Base-by-base conservation (phyloP, 2,329 filamentous ascomycete genomes). In the Tolypocladium ovalisporum region DNA sequence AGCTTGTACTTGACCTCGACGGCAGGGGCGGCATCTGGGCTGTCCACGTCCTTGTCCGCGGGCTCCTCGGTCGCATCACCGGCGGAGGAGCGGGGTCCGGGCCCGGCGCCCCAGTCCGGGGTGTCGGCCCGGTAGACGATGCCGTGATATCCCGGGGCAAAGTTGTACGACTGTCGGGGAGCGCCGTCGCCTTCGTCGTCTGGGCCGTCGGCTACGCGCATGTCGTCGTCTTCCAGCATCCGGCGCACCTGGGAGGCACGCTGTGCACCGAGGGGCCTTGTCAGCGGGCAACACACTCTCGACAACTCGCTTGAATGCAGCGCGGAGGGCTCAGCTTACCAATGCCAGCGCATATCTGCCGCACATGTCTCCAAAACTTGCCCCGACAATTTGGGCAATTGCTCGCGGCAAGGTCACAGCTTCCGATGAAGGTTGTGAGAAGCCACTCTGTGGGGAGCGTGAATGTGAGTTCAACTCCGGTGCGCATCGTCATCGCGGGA, bases 91-190 rank as follows among this genome's bases (percentile, higher is more conserved):
- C 24, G 29, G 64, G 64, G 61, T 35, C 64, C 63, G 19, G 72
- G 71, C 1, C 79, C 78, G 17, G 79, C 78, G n/a, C 83, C 83
- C 61, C 76, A 75, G 58, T 87, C 84, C 15, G 84, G 79, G 7
- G 81, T 80, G 55, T 90, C 84, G 37, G 90, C 90, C 59, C 91
- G 84, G 69, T 96, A 96, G 32, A 97, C 89, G 29, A 94, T 77
- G 37, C 94, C 93, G 66, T 88, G 80, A 60, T 90, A 89, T 0
- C 92, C 89, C 0, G 94, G 94, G 0, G 93, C 90, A 68, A 99
- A 95, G 70, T 97, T 97, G 75, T 95, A 96, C 39, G 83, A 90
- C 67, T 90, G 88, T 40, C 88, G 82, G 1, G 83, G 82, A 1
- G 76, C 73, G 2, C 65, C 69, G 19, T 87, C 79, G 57, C 70